phyloP scores from a whole-genome alignment of 371 early-diverging fungal genomes.

The Circinella minor region DNA sequence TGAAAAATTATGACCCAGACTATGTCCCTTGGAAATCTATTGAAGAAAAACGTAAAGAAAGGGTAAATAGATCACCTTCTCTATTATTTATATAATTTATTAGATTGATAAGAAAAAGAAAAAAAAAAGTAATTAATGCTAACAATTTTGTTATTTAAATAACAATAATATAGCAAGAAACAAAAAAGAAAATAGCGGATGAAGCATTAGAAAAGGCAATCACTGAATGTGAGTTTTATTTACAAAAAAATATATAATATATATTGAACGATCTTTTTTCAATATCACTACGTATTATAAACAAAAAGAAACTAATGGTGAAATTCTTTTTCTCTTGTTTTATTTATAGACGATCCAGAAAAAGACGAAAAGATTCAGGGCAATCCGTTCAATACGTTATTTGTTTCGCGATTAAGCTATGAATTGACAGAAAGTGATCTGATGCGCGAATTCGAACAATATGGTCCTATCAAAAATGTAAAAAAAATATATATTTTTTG shows the following conservation, averaged over 20 bases:
- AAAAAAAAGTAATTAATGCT: background rate
- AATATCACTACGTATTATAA: slow-evolving; percentile 11
- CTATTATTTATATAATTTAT: background rate
- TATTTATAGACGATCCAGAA: slow-evolving; percentile 68
- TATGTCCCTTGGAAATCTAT: slow-evolving; percentile 78
- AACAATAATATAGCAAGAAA: slow-evolving; percentile 46
- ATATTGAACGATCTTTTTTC: background rate
- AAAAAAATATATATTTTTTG: too few relatives aligned
- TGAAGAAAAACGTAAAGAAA: slow-evolving; percentile 72
- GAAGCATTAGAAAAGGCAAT: slow-evolving; percentile 61
- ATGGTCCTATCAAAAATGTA: slow-evolving; percentile 85
- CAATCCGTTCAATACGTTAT: slow-evolving; percentile 93
- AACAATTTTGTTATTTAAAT: background rate
- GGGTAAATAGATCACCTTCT: slow-evolving; percentile 48
- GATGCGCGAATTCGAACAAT: slow-evolving; percentile 80
- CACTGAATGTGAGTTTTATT: slow-evolving; percentile 45
- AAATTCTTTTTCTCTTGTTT: background rate
- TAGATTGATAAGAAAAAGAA: background rate
- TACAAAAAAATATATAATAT: too few relatives aligned
- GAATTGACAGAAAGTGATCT: slow-evolving; percentile 84
- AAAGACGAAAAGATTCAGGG: slow-evolving; percentile 71
- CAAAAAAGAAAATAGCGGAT: slow-evolving; percentile 59
- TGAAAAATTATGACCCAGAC: slow-evolving; percentile 71
- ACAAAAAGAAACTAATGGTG: background rate
- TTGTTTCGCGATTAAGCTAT: slow-evolving; percentile 87